phyloP scores from a whole-genome alignment of 495 filamentous ascomycete species.

The Penicillium coffeae region DNA sequence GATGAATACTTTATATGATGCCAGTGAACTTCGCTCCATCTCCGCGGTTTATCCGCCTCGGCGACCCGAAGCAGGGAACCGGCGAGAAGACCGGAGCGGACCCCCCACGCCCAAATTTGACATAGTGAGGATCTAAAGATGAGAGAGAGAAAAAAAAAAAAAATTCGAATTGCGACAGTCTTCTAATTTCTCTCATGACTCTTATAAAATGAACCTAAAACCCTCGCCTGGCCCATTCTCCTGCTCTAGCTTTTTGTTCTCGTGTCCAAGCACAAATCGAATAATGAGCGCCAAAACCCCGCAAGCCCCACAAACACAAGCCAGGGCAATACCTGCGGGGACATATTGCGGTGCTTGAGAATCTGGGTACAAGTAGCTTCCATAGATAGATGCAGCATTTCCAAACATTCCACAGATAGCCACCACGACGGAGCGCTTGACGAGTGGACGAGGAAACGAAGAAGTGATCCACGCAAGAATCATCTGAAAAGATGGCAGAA shows the following conservation, averaged over 20 bases:
- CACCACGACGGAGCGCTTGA: neutral
- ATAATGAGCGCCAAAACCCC: neutral
- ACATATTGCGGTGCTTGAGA: neutral
- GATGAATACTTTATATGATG: neutral
- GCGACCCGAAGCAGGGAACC: neutral
- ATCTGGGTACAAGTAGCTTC: neutral
- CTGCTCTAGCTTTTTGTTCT: neutral
- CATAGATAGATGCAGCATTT: neutral
- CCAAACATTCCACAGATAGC: neutral
- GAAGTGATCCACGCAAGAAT: neutral
- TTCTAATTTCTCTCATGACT: neutral
- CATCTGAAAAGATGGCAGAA: neutral
- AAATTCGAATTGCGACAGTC: neutral
- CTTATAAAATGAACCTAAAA: neutral
- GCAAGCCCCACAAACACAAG: neutral
- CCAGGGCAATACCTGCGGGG: neutral
- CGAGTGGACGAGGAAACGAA: neutral
- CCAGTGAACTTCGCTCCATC: neutral
- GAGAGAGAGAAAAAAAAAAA: too few relatives aligned
- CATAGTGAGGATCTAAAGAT: too few relatives aligned
- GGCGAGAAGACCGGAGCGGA: constrained; percentile 7
- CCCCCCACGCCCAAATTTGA: too few relatives aligned
- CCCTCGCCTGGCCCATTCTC: neutral
- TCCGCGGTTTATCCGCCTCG: constrained; percentile 7
- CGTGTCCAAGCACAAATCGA: neutral